phyloP scores from a whole-genome alignment of 2,329 filamentous ascomycete genomes.

The Nakataea oryzae region DNA sequence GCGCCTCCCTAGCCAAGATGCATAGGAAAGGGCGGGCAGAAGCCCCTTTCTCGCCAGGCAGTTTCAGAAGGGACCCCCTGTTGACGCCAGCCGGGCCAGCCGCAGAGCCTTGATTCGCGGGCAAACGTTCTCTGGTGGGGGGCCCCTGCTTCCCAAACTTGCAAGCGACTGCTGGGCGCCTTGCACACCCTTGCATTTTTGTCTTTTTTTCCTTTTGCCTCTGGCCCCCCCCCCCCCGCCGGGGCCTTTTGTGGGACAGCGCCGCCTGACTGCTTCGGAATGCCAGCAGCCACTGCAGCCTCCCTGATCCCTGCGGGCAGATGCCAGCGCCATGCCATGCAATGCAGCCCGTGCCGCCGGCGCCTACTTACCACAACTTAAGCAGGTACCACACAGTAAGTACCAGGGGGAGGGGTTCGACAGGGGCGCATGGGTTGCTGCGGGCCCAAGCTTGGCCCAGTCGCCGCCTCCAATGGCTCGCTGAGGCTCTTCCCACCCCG shows the following conservation, averaged over 20 bases:
- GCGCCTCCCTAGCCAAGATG: too few relatives aligned
- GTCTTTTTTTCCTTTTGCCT: neutral
- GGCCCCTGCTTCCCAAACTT: neutral
- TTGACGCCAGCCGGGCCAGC: neutral
- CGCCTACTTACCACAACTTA: too few relatives aligned
- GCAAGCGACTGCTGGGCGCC: neutral
- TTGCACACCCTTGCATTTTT: too few relatives aligned
- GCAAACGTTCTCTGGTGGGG: too few relatives aligned
- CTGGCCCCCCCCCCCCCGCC: too few relatives aligned
- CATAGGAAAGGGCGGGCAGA: neutral
- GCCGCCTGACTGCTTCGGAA: neutral
- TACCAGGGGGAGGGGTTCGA: neutral
- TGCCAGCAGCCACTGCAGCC: neutral
- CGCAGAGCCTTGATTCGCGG: neutral
- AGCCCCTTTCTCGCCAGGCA: slow-evolving; percentile 10
- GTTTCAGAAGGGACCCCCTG: slow-evolving; percentile 13
- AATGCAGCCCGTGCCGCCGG: too few relatives aligned
- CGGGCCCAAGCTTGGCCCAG: neutral
- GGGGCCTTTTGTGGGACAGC: neutral
- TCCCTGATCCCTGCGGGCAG: neutral
- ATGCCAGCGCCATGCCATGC: neutral
- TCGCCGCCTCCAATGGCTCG: neutral
- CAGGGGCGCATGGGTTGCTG: neutral
- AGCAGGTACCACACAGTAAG: too few relatives aligned
- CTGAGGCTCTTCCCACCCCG: neutral